These are phyloP conservation scores for Cyclanthera cordifolia DNA, from an alignment of 306 rosid species.

Conservation along the genomic window DNA sequence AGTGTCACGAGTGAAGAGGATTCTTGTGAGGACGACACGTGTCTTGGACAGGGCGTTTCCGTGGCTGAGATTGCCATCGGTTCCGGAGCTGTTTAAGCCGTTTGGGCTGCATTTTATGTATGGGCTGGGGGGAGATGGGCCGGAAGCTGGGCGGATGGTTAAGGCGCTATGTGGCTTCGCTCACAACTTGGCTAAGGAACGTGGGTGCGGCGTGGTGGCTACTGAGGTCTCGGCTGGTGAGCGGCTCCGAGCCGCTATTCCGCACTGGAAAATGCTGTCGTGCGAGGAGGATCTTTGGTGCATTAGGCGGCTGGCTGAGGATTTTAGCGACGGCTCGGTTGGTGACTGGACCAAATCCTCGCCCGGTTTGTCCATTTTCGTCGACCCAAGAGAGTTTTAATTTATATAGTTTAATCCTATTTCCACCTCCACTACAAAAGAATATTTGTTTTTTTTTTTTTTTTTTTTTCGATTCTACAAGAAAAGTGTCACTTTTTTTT, in stretches of 20 bases:
- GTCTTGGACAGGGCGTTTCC: slow-evolving; percentile 63
- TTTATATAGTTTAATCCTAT: not conserved
- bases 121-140: slow-evolving; percentile 79
- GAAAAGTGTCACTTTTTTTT: not conserved
- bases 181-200: slow-evolving; percentile 61
- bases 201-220: slow-evolving; percentile 61
- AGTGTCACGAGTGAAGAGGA: slow-evolving; percentile 43
- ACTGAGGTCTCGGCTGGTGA: slow-evolving; percentile 69
- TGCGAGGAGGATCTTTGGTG: slow-evolving; percentile 79
- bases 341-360: slow-evolving; percentile 95
- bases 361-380: slow-evolving; percentile 67
- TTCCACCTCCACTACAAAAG: not conserved
- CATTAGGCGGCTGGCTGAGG: slow-evolving; percentile 65
- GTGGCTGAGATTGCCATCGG: slow-evolving; percentile 58
- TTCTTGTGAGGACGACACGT: slow-evolving; percentile 51
- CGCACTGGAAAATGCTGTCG: slow-evolving; percentile 83
- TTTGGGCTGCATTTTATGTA: slow-evolving; percentile 71
- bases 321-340: slow-evolving; percentile 69
- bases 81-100: slow-evolving; percentile 62
- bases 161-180: slow-evolving; percentile 54
- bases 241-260: slow-evolving; percentile 49
- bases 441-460: not conserved
- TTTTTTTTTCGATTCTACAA: too few species aligned
- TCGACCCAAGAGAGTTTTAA: slow-evolving; percentile 86
- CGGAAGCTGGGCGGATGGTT: slow-evolving; percentile 41